Conservation (phyloP, 2,329 filamentous ascomycete genomes). For the Aspergillus fumigatiaffinis region DNA sequence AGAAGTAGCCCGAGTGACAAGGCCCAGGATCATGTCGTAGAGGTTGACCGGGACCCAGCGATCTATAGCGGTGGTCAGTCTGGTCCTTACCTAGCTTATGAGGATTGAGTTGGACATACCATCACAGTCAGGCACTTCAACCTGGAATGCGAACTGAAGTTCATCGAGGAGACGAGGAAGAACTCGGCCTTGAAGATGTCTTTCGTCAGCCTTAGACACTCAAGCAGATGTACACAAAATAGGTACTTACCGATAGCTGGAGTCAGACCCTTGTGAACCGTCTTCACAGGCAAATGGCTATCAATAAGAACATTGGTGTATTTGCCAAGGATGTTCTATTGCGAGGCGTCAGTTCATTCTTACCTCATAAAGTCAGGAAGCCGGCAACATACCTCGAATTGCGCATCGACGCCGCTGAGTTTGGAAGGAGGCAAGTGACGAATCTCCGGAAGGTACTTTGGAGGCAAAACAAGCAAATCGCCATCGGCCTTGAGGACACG, state of each 20-base stretch:
- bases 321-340: conserved; percentile 25
- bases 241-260: conserved; percentile 18
- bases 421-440: conserved; percentile 12
- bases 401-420: conserved; percentile 26
- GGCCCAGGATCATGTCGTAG: conserved; percentile 24
- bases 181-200: conserved; percentile 15
- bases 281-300: conserved; percentile 20
- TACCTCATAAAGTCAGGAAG: not conserved
- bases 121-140: conserved; percentile 22
- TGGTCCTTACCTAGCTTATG: not conserved
- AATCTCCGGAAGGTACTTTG: conserved; percentile 24
- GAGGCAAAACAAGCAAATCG: conserved; percentile 26
- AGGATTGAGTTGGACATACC: conserved; percentile 6
- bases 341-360: not conserved
- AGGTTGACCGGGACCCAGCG: conserved; percentile 21
- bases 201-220: not conserved
- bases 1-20: conserved; percentile 39
- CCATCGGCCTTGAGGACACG: conserved; percentile 27
- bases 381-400: conserved; percentile 19
- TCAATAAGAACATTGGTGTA: conserved; percentile 25
- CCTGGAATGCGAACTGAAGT: conserved; percentile 20
- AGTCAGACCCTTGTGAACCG: conserved; percentile 22
- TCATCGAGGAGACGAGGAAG: conserved; percentile 24
- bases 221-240: not conserved
- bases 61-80: conserved; percentile 8